Evolutionary conservation across 495 filamentous ascomycete species (phyloP), one percentile per base, ranked within the genome.

Genomic region (Achaetomiella virescens): DNA sequence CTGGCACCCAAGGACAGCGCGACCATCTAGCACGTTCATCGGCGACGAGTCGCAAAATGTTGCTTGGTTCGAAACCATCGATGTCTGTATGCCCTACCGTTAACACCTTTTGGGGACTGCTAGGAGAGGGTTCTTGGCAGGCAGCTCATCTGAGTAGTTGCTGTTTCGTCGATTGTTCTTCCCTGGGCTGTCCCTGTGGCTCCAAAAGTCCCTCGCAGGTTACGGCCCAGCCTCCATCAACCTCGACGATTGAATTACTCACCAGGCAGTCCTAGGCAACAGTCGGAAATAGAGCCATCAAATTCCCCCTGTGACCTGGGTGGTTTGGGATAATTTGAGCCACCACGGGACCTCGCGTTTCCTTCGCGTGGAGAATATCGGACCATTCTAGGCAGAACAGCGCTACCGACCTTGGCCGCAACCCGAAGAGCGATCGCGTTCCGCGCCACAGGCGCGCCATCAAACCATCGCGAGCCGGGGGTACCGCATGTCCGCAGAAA

Each of bases 281-380:
- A 61, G 42, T 37, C 18, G 27, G 51, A 22, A 35, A 47, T 48
- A 31, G 24, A 17, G 25, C 31, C 49, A 27, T 15, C 3, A 14
- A 43, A 5, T 15, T 45, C 11, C 8, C 31, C 29, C 11, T 21
- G 22, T 25, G 9, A 22, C 41, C 20, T 25, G 31, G 9, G 27
- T 9, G 4, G 27, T 9, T 9, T 31, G 27, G 27, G 9, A 9
- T 31, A 4, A 31, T 31, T 4, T 5, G 27, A 31, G 7, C 41
- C 18, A 58, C 61, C 63, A 66, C 63, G 58, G 21, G 61, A 61
- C 29, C 29, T 57, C 52, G 63, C 53, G 61, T 52, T 11, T 9
- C 36, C 31, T 22, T 59, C 63, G 60, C 27, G 63, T 56, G 48
- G 35, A 42, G 22, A 8, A 9, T 18, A 6, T 3, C 45, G 17